Evolutionary conservation across 73 alveolate species (phyloP), one percentile per base, ranked within the genome.

Genomic region (Paramecium biaurelia): DNA sequence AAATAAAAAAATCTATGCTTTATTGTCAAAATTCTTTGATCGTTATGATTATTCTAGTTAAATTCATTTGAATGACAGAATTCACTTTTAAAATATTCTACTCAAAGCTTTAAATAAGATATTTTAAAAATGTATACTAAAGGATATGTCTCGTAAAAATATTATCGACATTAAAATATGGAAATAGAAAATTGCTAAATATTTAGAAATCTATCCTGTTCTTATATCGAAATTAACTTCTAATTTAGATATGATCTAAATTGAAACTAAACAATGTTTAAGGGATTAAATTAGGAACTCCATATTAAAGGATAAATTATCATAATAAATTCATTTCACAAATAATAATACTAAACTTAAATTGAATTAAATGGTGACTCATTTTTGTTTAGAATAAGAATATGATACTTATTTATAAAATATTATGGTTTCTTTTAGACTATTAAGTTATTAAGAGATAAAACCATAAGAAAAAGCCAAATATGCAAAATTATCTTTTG

Each of bases 31-130:
- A 72, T 72, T 72, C 38, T 38, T 72, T 21, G 58, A 72, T 38
- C 56, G 58, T 35, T 72, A 72, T 72, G 86, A 72, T 72, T 37
- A 38, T 42, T 38, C 56, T 72, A 32, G 26, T 72, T 72, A 72
- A 20, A 72, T 72, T 35, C 86, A 72, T 72, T 38, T 38, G 45
- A 30, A 35, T 35, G 86, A 72, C 21, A 72, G 18, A 72, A 72
- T 38, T 35, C 37, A 72, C 34, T 72, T 11, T 72, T 72, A 72
- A 28, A 72, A 72, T 72, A 32, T 72, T 35, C 63, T 72, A 5
- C 58, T 72, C 18, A 20, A 20, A 34, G 38, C 58, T 35, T 38
- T 72, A 35, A 72, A 34, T 23, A 32, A 38, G 56, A 72, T 72
- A n/a, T 72, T 35, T 38, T 34, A 23, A 7, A 72, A 37, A 38